A percentile compares a stretch with the other conserved stretches of the same genome.
Conservation (phyloP, 1,284 basidiomycete genomes). For the Cryptococcus sp. region DNA sequence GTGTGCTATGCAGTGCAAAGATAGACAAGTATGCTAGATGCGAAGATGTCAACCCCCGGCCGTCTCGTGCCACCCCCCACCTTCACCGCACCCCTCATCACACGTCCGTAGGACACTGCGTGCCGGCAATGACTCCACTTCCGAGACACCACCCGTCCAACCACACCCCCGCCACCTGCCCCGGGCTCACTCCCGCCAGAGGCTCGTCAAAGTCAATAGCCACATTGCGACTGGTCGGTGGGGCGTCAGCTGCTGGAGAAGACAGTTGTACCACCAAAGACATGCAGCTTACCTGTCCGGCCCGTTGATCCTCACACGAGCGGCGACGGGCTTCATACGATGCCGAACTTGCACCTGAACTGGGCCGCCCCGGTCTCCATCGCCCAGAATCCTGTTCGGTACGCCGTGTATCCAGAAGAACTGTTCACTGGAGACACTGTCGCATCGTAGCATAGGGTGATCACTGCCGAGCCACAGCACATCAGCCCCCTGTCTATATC, state of each 20-base stretch:
- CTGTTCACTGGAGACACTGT: slow-evolving; percentile 53
- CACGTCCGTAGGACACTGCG: slow-evolving; percentile 15
- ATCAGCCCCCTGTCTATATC: background rate
- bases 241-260: background rate
- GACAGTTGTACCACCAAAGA: too few species aligned
- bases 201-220: slow-evolving; percentile 56
- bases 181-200: slow-evolving; percentile 68
- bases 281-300: slow-evolving; percentile 17
- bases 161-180: slow-evolving; percentile 75
- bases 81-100: too few species aligned
- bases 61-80: too few species aligned
- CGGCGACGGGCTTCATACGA: slow-evolving; percentile 57
- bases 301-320: slow-evolving; percentile 31
- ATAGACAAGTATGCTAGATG: too few species aligned
- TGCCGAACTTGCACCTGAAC: slow-evolving; percentile 68
- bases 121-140: slow-evolving; percentile 63
- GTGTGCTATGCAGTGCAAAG: too few species aligned
- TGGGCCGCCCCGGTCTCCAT: slow-evolving; percentile 47
- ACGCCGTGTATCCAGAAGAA: slow-evolving; percentile 70
- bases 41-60: too few species aligned
- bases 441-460: slow-evolving; percentile 63
- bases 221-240: slow-evolving; percentile 49
- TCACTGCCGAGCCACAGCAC: slow-evolving; percentile 50
- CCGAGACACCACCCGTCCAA: slow-evolving; percentile 76
- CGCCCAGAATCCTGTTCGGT: slow-evolving; percentile 48